These are phyloP conservation scores for Kuraishia piskuri DNA, from an alignment of 805 yeast genomes.

Conservation along the genomic window DNA sequence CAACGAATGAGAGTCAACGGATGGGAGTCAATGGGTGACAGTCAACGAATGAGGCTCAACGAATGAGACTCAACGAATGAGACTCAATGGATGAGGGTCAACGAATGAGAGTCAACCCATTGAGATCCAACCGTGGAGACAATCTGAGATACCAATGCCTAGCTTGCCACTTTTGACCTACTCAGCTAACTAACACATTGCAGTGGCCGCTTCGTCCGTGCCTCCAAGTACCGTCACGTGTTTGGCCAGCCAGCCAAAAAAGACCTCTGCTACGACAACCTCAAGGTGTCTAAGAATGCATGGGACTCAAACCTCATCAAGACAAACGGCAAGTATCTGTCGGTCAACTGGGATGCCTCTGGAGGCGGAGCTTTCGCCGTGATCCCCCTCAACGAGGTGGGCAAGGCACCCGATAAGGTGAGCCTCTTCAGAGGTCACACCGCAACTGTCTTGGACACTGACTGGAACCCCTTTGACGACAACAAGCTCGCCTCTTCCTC, in stretches of 20 bases:
- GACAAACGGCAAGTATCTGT: constrained; percentile 76
- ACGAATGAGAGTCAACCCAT: not conserved
- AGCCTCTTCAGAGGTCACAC: constrained; percentile 95
- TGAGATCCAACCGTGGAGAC: not conserved
- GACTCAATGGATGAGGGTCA: too few species aligned
- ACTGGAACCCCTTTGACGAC: constrained; percentile 86
- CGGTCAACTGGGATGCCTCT: constrained; percentile 88
- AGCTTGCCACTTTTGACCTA: not conserved
- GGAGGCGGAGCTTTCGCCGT: constrained; percentile 99
- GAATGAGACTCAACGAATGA: too few species aligned
- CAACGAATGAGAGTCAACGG: too few species aligned
- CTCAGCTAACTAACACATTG: not conserved
- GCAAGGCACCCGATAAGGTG: constrained; percentile 88
- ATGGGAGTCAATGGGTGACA: too few species aligned
- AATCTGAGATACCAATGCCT: not conserved
- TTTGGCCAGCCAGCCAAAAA: constrained; percentile 79
- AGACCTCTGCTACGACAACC: constrained; percentile 66
- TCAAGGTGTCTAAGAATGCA: constrained; percentile 80
- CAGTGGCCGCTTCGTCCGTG: constrained; percentile 87
- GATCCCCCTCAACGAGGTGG: constrained; percentile 76
- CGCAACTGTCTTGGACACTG: constrained; percentile 92
- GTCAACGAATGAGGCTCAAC: too few species aligned
- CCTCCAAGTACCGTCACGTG: constrained; percentile 94
- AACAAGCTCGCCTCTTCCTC: constrained; percentile 69
- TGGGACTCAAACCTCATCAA: constrained; percentile 92